These are phyloP conservation scores for Trichomonas tenax DNA, from an alignment of 208 protist genomes.

Conservation along the genomic window DNA sequence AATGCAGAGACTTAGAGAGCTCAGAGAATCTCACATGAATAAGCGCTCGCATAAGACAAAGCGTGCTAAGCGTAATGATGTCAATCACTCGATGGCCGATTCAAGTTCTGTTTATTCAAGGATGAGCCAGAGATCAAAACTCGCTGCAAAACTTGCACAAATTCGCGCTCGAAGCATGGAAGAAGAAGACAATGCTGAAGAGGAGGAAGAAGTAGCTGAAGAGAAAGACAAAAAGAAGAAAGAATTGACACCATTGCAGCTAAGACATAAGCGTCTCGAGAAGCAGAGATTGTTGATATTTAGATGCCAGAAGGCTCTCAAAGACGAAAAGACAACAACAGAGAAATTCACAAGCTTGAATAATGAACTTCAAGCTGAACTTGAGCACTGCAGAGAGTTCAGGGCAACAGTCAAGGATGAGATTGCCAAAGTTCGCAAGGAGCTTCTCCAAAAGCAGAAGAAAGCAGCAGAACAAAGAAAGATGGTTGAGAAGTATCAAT, in stretches of 20 bases:
- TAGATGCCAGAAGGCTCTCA: background rate
- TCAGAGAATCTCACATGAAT: background rate
- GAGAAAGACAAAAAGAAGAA: background rate
- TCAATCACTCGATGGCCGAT: background rate
- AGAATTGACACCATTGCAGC: background rate
- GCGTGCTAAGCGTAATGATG: background rate
- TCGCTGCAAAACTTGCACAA: background rate
- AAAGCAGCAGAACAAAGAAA: background rate
- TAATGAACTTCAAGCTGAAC: background rate
- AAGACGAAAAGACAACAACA: background rate
- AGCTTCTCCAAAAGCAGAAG: background rate
- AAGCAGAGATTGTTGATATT: background rate
- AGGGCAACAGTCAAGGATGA: background rate
- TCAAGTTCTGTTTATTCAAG: background rate
- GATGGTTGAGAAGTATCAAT: background rate
- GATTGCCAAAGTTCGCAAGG: background rate
- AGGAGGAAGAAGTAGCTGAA: background rate
- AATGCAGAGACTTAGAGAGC: background rate
- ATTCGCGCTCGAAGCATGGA: background rate
- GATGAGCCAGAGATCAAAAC: background rate
- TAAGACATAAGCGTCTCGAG: background rate
- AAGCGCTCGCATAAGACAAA: too few relatives aligned
- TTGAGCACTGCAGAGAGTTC: background rate
- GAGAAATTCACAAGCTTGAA: background rate
- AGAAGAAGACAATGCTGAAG: background rate